These are phyloP conservation scores for Hymenoscyphus albidus DNA, from an alignment of 2,329 filamentous ascomycete genomes.

Conservation along the genomic window DNA sequence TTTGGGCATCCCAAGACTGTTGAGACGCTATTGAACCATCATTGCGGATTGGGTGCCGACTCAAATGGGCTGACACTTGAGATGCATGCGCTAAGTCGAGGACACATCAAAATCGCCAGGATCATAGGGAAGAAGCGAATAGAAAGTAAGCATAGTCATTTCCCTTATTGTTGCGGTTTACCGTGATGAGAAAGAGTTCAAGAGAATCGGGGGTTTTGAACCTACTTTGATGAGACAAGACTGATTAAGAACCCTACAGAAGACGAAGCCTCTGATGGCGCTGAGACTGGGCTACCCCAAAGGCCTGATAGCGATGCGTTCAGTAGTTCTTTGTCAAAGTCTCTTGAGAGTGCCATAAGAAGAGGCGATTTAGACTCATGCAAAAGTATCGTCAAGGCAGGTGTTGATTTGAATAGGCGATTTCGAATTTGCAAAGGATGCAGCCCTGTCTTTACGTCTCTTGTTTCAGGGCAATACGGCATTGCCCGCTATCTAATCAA, in stretches of 20 bases:
- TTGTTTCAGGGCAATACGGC: not conserved
- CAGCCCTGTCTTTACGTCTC: not conserved
- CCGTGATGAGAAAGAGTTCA: too few relatives aligned
- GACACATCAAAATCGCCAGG: not conserved
- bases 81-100: not conserved
- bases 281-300: not conserved
- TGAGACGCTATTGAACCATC: not conserved
- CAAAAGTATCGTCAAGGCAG: not conserved
- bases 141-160: not conserved
- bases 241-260: not conserved
- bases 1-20: not conserved
- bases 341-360: not conserved
- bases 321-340: not conserved
- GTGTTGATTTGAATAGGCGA: not conserved
- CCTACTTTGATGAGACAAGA: not conserved
- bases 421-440: not conserved
- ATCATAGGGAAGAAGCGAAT: not conserved
- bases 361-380: not conserved
- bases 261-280: not conserved
- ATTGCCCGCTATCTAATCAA: conserved; percentile 1
- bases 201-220: too few relatives aligned
- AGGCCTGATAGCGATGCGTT: too few relatives aligned
- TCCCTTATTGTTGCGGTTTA: too few relatives aligned
- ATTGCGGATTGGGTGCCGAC: not conserved
- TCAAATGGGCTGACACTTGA: not conserved